These are phyloP conservation scores for Ceratocystis huliohia DNA, from an alignment of 2,329 filamentous ascomycete species.

Conservation along the genomic window DNA sequence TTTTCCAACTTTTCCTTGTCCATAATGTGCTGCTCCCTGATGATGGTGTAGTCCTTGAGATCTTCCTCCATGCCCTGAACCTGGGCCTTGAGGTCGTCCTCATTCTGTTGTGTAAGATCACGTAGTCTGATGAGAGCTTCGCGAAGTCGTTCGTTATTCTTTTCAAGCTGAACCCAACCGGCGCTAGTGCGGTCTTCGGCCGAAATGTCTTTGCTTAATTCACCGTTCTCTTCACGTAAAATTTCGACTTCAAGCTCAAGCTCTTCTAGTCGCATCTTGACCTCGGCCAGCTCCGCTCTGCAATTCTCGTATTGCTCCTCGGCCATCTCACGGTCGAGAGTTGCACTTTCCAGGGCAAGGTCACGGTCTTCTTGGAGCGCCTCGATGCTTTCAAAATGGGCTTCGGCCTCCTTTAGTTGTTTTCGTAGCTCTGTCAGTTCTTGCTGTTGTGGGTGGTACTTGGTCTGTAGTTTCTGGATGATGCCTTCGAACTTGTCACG, in stretches of 20 bases:
- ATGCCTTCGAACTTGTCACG: conserved; percentile 69
- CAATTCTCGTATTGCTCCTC: conserved; percentile 79
- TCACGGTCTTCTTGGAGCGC: conserved; percentile 75
- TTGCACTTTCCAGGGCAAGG: conserved; percentile 69
- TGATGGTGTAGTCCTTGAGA: conserved; percentile 49
- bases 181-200: conserved; percentile 76
- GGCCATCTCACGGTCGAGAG: conserved; percentile 88
- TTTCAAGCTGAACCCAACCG: conserved; percentile 84
- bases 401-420: conserved; percentile 62
- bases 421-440: conserved; percentile 67
- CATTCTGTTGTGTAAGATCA: conserved; percentile 76
- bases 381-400: conserved; percentile 41
- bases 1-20: conserved; percentile 61
- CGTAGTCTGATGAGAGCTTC: conserved; percentile 74
- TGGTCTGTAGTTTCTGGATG: conserved; percentile 80
- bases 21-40: conserved; percentile 57
- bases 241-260: conserved; percentile 80
- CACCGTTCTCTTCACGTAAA: conserved; percentile 71
- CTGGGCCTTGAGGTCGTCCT: conserved; percentile 63
- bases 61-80: conserved; percentile 63
- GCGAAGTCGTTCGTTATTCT: conserved; percentile 73
- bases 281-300: conserved; percentile 64
- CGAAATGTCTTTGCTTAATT: conserved; percentile 71
- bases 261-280: conserved; percentile 69
- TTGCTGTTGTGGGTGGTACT: conserved; percentile 72